Conservation (phyloP, 176 grass and related monocot genomes). For the Musa schizocarpa region DNA sequence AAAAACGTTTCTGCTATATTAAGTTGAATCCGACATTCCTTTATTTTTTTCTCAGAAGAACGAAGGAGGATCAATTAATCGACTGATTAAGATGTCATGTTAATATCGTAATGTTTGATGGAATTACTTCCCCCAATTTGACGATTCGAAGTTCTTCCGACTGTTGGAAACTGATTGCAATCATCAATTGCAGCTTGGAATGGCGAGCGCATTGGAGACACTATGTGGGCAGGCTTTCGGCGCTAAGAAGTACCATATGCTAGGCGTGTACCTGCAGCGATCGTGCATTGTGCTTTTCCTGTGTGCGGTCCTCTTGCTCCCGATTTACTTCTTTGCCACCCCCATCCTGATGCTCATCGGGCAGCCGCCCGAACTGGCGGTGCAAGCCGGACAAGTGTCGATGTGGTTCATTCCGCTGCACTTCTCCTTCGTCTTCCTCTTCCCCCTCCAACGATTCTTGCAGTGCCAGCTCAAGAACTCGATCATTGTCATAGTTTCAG, state of each 20-base stretch:
- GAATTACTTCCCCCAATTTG: too few relatives aligned
- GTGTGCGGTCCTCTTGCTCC: slow-evolving; percentile 15
- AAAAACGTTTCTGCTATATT: too few relatives aligned
- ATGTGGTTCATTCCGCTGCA: slow-evolving; percentile 32
- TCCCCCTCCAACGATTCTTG: slow-evolving; percentile 28
- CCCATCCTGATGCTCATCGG: slow-evolving; percentile 29
- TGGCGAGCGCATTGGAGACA: slow-evolving; percentile 41
- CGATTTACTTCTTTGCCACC: slow-evolving; percentile 22
- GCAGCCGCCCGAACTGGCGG: slow-evolving; percentile 15
- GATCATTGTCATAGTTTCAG: slow-evolving; percentile 14
- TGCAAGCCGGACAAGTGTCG: slow-evolving; percentile 1
- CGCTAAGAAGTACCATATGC: slow-evolving; percentile 25
- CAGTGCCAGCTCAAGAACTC: slow-evolving; percentile 39
- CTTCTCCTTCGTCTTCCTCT: slow-evolving; percentile 15
- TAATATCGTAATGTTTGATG: too few relatives aligned
- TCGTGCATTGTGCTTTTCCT: slow-evolving; percentile 32
- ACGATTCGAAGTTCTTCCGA: too few relatives aligned
- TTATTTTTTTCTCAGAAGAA: too few relatives aligned
- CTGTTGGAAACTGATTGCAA: not conserved
- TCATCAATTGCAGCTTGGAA: not conserved
- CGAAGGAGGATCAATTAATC: too few relatives aligned
- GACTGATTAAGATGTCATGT: too few relatives aligned
- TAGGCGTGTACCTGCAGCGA: slow-evolving; percentile 34
- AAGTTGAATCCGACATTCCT: too few relatives aligned
- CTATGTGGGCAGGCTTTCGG: slow-evolving; percentile 42